These are phyloP conservation scores for Acidiella bohemica DNA, from an alignment of 495 filamentous ascomycete genomes.

Conservation along the genomic window DNA sequence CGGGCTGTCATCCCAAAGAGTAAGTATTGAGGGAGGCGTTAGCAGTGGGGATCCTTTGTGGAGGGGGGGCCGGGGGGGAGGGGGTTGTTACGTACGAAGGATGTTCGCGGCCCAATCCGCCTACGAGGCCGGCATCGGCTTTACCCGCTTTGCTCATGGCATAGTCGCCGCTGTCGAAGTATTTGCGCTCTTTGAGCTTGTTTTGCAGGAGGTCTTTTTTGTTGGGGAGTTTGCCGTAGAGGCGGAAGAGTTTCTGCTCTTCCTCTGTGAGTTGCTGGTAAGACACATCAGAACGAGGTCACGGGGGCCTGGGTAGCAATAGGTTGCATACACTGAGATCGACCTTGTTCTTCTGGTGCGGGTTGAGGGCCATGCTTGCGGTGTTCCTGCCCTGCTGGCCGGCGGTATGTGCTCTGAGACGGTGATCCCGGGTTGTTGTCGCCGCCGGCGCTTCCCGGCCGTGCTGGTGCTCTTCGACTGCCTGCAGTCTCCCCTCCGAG, in stretches of 20 bases:
- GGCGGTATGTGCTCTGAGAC: too few relatives aligned
- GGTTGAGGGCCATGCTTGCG: conserved; percentile 60
- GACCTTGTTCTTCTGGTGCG: conserved; percentile 91
- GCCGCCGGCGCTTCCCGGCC: too few relatives aligned
- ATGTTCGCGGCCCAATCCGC: conserved; percentile 85
- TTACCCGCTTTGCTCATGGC: conserved; percentile 98
- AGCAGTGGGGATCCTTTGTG: background rate
- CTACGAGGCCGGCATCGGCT: conserved; percentile 73
- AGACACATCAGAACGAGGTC: background rate
- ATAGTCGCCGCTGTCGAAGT: conserved; percentile 97
- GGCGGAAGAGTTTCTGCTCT: conserved; percentile 86
- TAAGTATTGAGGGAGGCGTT: background rate
- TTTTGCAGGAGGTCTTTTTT: conserved; percentile 95
- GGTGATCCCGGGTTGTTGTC: too few relatives aligned
- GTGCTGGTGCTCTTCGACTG: too few relatives aligned
- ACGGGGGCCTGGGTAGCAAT: background rate
- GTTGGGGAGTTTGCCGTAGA: conserved; percentile 93
- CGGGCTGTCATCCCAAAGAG: conserved; percentile 34
- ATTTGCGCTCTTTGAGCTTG: conserved; percentile 96
- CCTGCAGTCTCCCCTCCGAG: too few relatives aligned
- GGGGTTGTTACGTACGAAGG: conserved; percentile 38
- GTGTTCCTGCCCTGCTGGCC: too few relatives aligned
- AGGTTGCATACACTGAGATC: conserved; percentile 68
- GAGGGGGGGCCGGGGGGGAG: background rate
- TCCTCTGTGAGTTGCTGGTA: conserved; percentile 70